Base-by-base conservation (phyloP, 1,139 yeast genomes). In the Saccharomyces hybrid region DNA sequence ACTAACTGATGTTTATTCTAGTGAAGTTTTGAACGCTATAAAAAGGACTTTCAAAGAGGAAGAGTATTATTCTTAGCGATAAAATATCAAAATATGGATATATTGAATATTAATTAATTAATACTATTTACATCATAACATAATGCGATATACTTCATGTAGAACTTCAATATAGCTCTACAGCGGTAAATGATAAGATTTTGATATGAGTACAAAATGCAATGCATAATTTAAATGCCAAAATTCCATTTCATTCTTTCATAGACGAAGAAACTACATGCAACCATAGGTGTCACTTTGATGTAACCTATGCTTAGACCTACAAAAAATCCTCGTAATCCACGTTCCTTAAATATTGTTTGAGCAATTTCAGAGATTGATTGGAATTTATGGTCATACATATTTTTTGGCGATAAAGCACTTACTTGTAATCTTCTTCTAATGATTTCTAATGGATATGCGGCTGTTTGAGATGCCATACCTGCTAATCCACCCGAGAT, bases 401-500 rank as follows among this genome's bases (percentile, higher is more conserved):
- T 80, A 59, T 82, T 80, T 44, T 57, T 51, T 14, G 61, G 54
- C 26, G 81, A 75, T 2, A 86, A 88, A 7, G 95, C 95, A 47
- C 95, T 90, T 20, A 93, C 99, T 72, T 93, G 99, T 89, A 93
- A 85, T 65, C 99, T 78, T 69, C 99, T 79, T 64, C 99, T 79
- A 27, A 93, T 81, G 47, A 93, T 96, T 71, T 95, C 99, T 61
- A 95, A 86, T 1, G 99, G 99, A 66, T 93, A 93, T 1, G 96
- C 93, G 0, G 98, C 95, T 0, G 98, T 90, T 71, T 93, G 99
- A 1, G 98, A 89, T 52, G 83, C 79, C 84, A 93, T 81, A 14
- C 99, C 99, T 1, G 98, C 95, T 9, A 88, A 66, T 1, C 98
- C 99, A 54, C 99, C 99, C 2, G 99, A 96, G 2, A 82, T 68